Base-by-base conservation (phyloP, 1,284 basidiomycete genomes). In the Ustilago hordei region DNA sequence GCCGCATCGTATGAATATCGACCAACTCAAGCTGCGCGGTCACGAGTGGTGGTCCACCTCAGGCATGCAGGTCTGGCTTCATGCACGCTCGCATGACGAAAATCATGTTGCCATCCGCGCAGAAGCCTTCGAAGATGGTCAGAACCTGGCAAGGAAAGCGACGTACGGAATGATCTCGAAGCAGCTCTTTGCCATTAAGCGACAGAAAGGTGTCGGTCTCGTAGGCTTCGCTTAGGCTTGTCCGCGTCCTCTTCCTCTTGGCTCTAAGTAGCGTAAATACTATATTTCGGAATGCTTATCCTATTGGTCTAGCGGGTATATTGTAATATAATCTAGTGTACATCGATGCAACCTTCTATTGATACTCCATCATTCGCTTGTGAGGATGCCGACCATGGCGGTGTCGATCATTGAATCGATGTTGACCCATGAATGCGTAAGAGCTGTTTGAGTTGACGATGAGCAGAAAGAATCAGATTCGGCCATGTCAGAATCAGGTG, bases 391-490 rank as follows among this genome's bases (percentile, higher is more conserved):
- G 55, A 98, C 91, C 69, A 97, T 88, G 85, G 94, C 96, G 47
- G 91, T 90, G 85, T 97, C 95, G 48, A 99, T 89, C 92, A 98
- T 95, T 78, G 92, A 92, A 69, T 98, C 95, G 28, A 91, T 90
- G 81, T 95, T 98, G 35, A 99, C 95, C 96, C 95, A 99, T 8
- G 91, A 92, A 81, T 93, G 92, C 41, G 84, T 86, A n/a, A 83
- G 75, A 55, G 82, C 83, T 84, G 58, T 9, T 8, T 23, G 47
- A 6, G 31, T 28, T 3, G 15, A 7, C 8, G 15, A 2, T 23
- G n/a, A 48, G 28, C 45, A 43, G 6, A 43, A 8, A n/a, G 48
- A 23, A 1, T 59, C 23, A 17, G 38, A 31, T 8, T 32, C 28
- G 31, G 19, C n/a, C 12, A 50, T 4, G 28, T 50, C 31, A 50